Evolutionary conservation across 75 land plant species (phyloP), one percentile per base, ranked within the genome.

Genomic region (Picea sitchensis): DNA sequence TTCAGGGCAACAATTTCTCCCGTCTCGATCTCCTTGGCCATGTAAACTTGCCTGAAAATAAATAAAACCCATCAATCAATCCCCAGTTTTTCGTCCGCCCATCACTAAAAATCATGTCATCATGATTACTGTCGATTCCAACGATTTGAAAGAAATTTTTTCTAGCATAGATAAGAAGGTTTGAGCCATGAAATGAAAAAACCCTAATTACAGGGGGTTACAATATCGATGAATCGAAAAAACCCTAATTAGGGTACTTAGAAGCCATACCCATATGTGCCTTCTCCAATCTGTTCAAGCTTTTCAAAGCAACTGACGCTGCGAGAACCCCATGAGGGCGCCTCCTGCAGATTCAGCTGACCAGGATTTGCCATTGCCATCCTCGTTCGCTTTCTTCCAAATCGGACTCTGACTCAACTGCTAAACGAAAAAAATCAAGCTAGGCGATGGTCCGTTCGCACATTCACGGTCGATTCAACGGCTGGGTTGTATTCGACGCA

Each of bases 271-370:
- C 98, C 98, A 51, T 95, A 95, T 14, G 98, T 95, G 17, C 98
- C 98, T 77, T 95, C 98, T 32, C 98, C 98, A 79, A 95, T 95
- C 84, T 95, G 98, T 86, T 95, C 98, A 57, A 95, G 67, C 82
- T 91, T 91, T 85, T 95, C 92, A 75, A 93, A 95, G 81, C 94
- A 92, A 60, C 91, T 91, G 26, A 95, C 92, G 80, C 91, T 90
- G 21, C 98, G 86, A 9, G 98, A 95, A 6, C 98, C 98, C 98
- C 98, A 95, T 0, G 88, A 77, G 1, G 98, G 94, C 4, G 84
- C 81, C 77, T 90, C 98, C 11, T 88, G 85, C 26, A 95, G 68
- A 77, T 95, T 93, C 12, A 95, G 90, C 80, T 91, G 94, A 54
- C 90, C 96, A 0, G 90, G 82, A 3, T 85, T 86, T 20, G 98